Base-by-base conservation (phyloP, 2,329 filamentous ascomycete species). In the Aspergillus hiratsukae region DNA sequence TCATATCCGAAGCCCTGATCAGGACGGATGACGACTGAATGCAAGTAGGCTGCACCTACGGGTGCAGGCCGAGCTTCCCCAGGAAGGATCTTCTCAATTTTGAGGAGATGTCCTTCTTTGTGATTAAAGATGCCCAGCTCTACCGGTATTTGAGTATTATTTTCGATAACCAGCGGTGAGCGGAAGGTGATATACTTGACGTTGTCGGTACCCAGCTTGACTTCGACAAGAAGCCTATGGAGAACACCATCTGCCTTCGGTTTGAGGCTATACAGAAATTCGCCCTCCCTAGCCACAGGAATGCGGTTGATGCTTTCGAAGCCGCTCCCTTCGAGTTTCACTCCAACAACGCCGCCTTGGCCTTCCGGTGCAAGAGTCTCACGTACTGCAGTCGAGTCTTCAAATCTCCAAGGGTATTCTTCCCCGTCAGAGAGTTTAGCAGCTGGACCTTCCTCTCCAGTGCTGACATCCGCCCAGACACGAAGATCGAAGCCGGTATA, bases 151-250 rank as follows among this genome's bases (percentile, higher is more conserved):
- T 99, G 91, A 0, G 94, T 99, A 61, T 94, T 89, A 73, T 99
- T 99, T 71, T 99, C 94, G 7, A 99, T 86, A 0, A 97, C 77
- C 1, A 99, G 78, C 0, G 94, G 94, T 19, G 93, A 97, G 27
- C 94, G 85, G 67, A 99, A 87, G 1, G 92, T 99, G 68, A 99
- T 95, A 71, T 96, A 95, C 77, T 99, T 99, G 76, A 99, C 90
- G 67, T 97, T 97, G 77, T 99, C 93, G 0, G 85, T 78, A n/a
- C 91, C 94, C 25, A 99, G 81, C 53, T 85, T 90, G 53, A 99
- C 88, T 56, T 99, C 94, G 0, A 97, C 92, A 25, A 97, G 85
- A 19, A 99, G 83, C 23, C 92, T 88, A 72, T 99, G 95, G 61
- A 93, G 81, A 2, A 96, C 82, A 57, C 89, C 83, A 66, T 96